Evolutionary conservation across 1,284 basidiomycete species (phyloP).

Genomic region (Puccinia coronata): DNA sequence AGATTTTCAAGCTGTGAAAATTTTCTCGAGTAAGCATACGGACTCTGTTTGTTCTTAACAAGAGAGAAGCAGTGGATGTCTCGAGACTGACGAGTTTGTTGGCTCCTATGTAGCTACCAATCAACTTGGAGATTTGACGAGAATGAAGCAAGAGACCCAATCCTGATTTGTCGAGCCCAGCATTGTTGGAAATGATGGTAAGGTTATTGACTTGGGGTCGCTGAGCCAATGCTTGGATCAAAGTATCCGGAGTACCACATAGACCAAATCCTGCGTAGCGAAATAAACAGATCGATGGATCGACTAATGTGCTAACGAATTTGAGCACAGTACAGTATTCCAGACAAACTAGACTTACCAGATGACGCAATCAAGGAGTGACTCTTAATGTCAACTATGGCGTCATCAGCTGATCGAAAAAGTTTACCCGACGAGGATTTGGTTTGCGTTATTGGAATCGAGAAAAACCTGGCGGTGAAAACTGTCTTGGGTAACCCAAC

Average conservation of each 20-base stretch:
- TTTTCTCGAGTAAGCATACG: no score
- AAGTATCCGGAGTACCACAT: constrained; percentile 68
- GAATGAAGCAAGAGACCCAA: constrained; percentile 76
- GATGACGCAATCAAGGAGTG: constrained; percentile 41
- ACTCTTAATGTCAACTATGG: constrained; percentile 41
- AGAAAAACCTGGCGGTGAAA: background rate
- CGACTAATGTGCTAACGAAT: no score
- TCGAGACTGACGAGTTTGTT: constrained; percentile 59
- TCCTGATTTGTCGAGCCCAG: constrained; percentile 74
- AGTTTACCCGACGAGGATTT: constrained; percentile 25
- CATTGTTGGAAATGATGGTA: constrained; percentile 87
- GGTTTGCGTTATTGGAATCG: constrained; percentile 6
- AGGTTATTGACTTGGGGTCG: constrained; percentile 69
- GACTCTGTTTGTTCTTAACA: no score
- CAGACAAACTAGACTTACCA: constrained; percentile 33
- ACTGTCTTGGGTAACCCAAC: background rate
- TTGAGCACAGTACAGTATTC: no score
- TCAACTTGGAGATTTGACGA: constrained; percentile 77
- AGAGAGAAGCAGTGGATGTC: background rate
- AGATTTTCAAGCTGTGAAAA: constrained; percentile 62
- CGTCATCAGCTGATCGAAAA: constrained; percentile 42
- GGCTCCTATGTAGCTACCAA: constrained; percentile 77
- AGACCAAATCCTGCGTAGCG: constrained; percentile 57
- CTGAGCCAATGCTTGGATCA: constrained; percentile 75
- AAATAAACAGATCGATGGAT: background rate